Evolutionary conservation across 331 rosid species (phyloP).

Genomic region (Saraca asoca): DNA sequence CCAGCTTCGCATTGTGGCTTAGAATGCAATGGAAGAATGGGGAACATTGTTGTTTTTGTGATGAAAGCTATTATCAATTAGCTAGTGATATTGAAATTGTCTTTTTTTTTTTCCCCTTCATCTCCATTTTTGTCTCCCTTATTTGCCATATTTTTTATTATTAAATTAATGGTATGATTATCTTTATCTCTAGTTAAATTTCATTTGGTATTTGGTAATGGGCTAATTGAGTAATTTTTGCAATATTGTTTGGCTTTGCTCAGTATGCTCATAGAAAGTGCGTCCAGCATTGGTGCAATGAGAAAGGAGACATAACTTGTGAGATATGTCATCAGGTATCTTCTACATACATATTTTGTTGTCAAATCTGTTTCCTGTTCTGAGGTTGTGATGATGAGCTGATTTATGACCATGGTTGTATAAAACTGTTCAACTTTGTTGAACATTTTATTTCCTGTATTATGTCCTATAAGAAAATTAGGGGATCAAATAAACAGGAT

Average conservation of each 20-base stretch:
- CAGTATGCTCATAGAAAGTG: slow-evolving; percentile 98
- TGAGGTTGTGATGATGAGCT: slow-evolving; percentile 5
- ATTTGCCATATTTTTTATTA: too few relatives aligned
- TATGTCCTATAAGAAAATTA: neutral
- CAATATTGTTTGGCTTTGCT: slow-evolving; percentile 16
- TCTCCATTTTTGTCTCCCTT: too few relatives aligned
- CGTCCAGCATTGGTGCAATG: slow-evolving; percentile 97
- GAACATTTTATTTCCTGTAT: neutral
- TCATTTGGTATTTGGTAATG: neutral
- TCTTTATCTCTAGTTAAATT: too few relatives aligned
- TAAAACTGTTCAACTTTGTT: neutral
- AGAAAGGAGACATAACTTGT: slow-evolving; percentile 92
- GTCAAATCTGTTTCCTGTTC: neutral
- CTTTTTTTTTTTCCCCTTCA: too few relatives aligned
- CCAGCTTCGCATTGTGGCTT: too few relatives aligned
- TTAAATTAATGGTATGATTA: too few relatives aligned
- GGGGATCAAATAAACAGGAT: neutral
- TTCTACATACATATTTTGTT: slow-evolving; percentile 4
- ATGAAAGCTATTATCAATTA: too few relatives aligned
- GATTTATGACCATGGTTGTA: neutral
- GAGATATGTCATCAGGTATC: slow-evolving; percentile 94
- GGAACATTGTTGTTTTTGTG: too few relatives aligned
- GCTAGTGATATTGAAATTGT: too few relatives aligned
- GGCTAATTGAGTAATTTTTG: slow-evolving; percentile 9
- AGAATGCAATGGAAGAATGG: too few relatives aligned